Percentiles rank a stretch among this genome's conserved stretches.
These are phyloP conservation scores for Aspergillus jensenii DNA, from an alignment of 2,329 filamentous ascomycete species.

Conservation along the genomic window DNA sequence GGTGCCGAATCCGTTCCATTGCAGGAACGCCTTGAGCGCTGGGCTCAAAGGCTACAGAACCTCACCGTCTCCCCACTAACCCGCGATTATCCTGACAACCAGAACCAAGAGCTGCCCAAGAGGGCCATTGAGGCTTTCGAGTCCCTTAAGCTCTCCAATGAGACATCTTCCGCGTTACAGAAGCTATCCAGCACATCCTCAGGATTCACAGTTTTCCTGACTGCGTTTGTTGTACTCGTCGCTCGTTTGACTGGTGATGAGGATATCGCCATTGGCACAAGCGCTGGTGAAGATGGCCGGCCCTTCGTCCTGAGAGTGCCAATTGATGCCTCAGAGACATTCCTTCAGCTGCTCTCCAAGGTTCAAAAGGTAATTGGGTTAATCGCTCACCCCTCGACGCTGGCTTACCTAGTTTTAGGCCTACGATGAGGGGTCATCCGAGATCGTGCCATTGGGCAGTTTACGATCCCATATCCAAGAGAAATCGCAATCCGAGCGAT, in stretches of 20 bases:
- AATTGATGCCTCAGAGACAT: conserved; percentile 41
- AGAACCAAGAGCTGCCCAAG: conserved; percentile 36
- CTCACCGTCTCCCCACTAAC: conserved; percentile 46
- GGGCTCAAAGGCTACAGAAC: conserved; percentile 42
- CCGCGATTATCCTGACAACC: conserved; percentile 44
- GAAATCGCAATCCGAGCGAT: conserved; percentile 38
- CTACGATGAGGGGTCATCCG: conserved; percentile 41
- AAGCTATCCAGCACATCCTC: conserved; percentile 38
- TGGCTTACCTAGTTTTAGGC: conserved; percentile 26
- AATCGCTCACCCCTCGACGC: too few relatives aligned
- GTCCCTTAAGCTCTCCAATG: conserved; percentile 37
- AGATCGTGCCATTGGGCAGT: conserved; percentile 43
- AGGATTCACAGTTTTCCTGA: conserved; percentile 42
- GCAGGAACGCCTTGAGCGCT: conserved; percentile 42
- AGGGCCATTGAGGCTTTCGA: conserved; percentile 46
- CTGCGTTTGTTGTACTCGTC: conserved; percentile 46
- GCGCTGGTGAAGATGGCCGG: conserved; percentile 42
- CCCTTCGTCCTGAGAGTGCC: conserved; percentile 47
- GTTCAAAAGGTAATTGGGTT: conserved; percentile 37
- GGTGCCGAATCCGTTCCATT: conserved; percentile 33
- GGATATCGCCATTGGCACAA: conserved; percentile 50
- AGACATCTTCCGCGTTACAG: conserved; percentile 38
- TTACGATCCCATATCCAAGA: conserved; percentile 43
- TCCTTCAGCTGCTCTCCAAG: conserved; percentile 40
- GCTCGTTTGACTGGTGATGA: conserved; percentile 50